phyloP scores from a whole-genome alignment of 2,329 filamentous ascomycete genomes.

The Escovopsis sp. region DNA sequence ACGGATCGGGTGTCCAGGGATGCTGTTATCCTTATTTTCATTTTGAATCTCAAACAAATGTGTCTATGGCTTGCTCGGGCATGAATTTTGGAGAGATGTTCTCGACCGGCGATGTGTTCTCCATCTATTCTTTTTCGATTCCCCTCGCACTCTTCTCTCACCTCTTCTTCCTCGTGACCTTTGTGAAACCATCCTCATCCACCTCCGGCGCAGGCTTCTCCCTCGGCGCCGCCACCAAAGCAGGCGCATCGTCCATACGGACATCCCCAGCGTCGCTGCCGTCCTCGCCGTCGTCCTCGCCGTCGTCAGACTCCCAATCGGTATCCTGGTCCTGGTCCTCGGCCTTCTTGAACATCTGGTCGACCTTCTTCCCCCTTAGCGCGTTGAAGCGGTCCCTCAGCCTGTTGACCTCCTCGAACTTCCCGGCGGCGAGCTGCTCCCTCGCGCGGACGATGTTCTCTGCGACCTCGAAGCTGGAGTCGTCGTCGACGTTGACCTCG shows the following conservation, averaged over 20 bases:
- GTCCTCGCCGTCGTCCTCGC: conserved; percentile 42
- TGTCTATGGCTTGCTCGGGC: conserved; percentile 11
- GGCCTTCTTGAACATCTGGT: conserved; percentile 39
- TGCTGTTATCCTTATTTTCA: conserved; percentile 1
- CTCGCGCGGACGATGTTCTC: conserved; percentile 55
- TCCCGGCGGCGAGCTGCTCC: conserved; percentile 47
- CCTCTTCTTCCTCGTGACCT: conserved; percentile 55
- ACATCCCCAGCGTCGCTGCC: conserved; percentile 36
- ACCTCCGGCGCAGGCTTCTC: conserved; percentile 57
- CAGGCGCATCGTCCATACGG: conserved; percentile 56
- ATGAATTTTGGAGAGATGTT: conserved; percentile 9
- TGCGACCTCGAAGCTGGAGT: conserved; percentile 62
- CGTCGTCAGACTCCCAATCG: conserved; percentile 46
- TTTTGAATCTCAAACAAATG: background rate
- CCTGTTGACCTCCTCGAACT: conserved; percentile 48
- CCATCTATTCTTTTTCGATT: conserved; percentile 2
- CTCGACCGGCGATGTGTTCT: background rate
- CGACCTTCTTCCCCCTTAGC: conserved; percentile 43
- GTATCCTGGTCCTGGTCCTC: conserved; percentile 41
- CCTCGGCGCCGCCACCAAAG: conserved; percentile 39
- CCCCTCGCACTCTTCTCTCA: conserved; percentile 17
- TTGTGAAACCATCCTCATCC: conserved; percentile 72
- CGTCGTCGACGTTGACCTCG: conserved; percentile 83
- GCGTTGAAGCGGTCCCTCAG: conserved; percentile 50
- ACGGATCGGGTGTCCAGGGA: conserved; percentile 5